Evolutionary conservation across 139 green algal species (phyloP).

Genomic region (Mesotaenium endlicherianum): DNA sequence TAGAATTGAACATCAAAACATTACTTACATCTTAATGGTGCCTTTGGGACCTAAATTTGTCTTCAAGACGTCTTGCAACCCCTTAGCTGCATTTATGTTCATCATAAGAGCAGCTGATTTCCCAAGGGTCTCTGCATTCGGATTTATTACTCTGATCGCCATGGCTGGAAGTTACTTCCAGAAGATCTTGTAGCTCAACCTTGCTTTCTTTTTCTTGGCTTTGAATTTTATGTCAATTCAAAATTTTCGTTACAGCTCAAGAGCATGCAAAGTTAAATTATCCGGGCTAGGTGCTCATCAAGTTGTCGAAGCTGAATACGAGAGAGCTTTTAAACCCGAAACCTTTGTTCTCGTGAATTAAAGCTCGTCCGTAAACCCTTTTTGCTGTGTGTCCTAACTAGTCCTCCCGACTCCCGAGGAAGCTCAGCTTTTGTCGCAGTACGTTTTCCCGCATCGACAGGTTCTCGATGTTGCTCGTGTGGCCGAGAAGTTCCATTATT

Average conservation of each 20-base stretch:
- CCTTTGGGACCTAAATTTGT: conserved; percentile 96
- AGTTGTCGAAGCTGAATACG: not conserved
- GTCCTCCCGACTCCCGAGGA: too few relatives aligned
- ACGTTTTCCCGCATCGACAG: too few relatives aligned
- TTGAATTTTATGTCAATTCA: too few relatives aligned
- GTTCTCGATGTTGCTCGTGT: too few relatives aligned
- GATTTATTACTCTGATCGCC: conserved; percentile 71
- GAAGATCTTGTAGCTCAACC: not conserved
- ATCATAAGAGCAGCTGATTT: conserved; percentile 88
- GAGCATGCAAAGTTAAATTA: too few relatives aligned
- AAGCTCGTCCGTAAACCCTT: too few relatives aligned
- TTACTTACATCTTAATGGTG: conserved; percentile 96
- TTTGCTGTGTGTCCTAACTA: too few relatives aligned
- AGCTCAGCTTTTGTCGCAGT: too few relatives aligned
- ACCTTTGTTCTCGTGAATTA: too few relatives aligned
- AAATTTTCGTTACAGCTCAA: too few relatives aligned
- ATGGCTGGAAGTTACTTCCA: not conserved
- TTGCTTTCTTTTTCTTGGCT: too few relatives aligned
- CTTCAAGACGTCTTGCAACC: conserved; percentile 96
- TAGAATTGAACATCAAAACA: not conserved
- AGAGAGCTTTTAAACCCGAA: not conserved
- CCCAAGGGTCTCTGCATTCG: conserved; percentile 92
- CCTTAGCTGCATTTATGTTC: conserved; percentile 98
- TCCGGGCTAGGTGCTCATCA: not conserved
- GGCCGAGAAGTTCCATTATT: too few relatives aligned